phyloP scores from a whole-genome alignment of 2,329 filamentous ascomycete genomes.

The Paraphaeosphaeria minitans region DNA sequence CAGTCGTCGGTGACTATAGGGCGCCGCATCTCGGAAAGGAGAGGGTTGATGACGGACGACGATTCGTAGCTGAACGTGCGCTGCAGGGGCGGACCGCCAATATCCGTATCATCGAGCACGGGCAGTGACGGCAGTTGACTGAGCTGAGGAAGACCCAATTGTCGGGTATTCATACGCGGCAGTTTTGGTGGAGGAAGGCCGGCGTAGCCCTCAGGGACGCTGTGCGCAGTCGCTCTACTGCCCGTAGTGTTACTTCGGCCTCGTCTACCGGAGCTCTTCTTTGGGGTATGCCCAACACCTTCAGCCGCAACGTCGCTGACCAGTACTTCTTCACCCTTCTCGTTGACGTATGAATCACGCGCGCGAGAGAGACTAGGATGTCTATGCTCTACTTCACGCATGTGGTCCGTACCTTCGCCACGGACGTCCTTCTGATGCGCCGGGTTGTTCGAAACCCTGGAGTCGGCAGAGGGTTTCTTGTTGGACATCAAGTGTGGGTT shows the following conservation, averaged over 20 bases:
- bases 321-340: conserved; percentile 72
- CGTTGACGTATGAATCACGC: conserved; percentile 72
- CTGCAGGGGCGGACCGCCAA: conserved; percentile 72
- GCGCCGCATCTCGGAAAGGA: conserved; percentile 69
- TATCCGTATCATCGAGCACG: conserved; percentile 77
- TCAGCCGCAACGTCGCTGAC: conserved; percentile 67
- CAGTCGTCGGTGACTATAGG: conserved; percentile 85
- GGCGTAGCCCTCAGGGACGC: conserved; percentile 49
- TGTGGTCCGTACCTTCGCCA: conserved; percentile 77
- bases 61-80: conserved; percentile 58
- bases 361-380: conserved; percentile 65
- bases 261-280: conserved; percentile 49
- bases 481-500: conserved; percentile 62
- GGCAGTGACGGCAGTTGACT: conserved; percentile 75
- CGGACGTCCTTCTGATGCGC: conserved; percentile 76
- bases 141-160: conserved; percentile 69
- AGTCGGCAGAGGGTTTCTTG: conserved; percentile 62
- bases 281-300: conserved; percentile 57
- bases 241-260: conserved; percentile 40
- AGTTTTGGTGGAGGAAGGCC: conserved; percentile 65
- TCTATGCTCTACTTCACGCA: conserved; percentile 59
- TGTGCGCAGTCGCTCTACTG: conserved; percentile 37
- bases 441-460: conserved; percentile 63
- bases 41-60: conserved; percentile 53
- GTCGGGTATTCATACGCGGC: conserved; percentile 66